Evolutionary conservation across 805 yeast genomes (phyloP), one percentile per base, ranked within the genome.

Genomic region (Schwanniomyces yamadae): DNA sequence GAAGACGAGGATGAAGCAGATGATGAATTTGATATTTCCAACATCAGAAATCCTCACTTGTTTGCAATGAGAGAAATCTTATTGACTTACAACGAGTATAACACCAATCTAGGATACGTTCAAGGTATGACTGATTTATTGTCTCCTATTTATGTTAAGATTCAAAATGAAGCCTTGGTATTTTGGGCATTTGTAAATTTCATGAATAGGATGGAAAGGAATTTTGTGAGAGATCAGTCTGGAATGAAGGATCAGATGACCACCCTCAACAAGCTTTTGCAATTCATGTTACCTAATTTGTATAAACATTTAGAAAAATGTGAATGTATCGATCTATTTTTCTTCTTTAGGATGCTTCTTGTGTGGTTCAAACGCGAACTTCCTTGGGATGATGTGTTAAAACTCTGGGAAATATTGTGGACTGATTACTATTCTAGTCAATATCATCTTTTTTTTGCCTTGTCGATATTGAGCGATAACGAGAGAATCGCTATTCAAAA

Each of bases 41-140:
- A 78, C 18, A 80, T 95, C 33, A 69, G 59, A 28, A 93, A 93
- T 55, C 82, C 86, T 8, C 89, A 93, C 58, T 66, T 93, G 40
- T 71, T 77, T 41, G 73, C 65, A 34, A 62, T 93, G 64, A 75
- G 87, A 47, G 89, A 84, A 48, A 84, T 93, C 42, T 68, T 93
- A 25, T 71, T 89, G 38, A 86, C 97, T 0, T 91, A 84, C 52
- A 91, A 93, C 57, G 89, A 85, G 58, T 74, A 81, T 56, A 90
- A 93, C 57, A 70, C 67, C 30, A 83, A 88, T 47, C 62, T 93
- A 47, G 99, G 99, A 1, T 93, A 93, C 53, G 96, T 93, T 13
- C 99, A 93, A 63, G 99, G 99, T 2, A 93, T 93, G 99, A 80
- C 93, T 7, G 99, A 93, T 59, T 66, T 93, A 34, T 65, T 93